Evolutionary conservation across 805 yeast species (phyloP).

Genomic region (Candida takata): DNA sequence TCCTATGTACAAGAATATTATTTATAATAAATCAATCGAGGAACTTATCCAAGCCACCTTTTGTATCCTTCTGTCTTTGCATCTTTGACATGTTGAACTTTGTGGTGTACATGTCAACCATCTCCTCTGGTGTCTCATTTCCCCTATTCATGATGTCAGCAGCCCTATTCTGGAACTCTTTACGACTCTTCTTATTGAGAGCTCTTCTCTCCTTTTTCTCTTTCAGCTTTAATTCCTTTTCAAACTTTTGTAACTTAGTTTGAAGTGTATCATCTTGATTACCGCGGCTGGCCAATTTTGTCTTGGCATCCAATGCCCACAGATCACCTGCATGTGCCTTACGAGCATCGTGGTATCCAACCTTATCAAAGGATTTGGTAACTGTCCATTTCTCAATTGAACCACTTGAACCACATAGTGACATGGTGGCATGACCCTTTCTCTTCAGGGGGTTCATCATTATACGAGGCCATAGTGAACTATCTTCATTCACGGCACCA

Average conservation of each 20-base stretch:
- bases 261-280: conserved; percentile 25
- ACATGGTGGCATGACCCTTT: conserved; percentile 75
- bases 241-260: conserved; percentile 30
- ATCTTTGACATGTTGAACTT: conserved; percentile 21
- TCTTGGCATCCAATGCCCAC: conserved; percentile 73
- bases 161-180: conserved; percentile 10
- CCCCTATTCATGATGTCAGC: conserved; percentile 11
- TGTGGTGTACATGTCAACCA: conserved; percentile 19
- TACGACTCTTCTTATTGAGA: conserved; percentile 12
- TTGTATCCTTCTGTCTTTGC: conserved; percentile 22
- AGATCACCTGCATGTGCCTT: conserved; percentile 79
- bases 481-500: conserved; percentile 17
- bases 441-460: conserved; percentile 65
- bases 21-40: neutral
- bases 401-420: conserved; percentile 75
- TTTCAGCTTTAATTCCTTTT: conserved; percentile 21
- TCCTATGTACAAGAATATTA: neutral
- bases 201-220: conserved; percentile 12
- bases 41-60: conserved; percentile 9
- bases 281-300: conserved; percentile 32
- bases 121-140: conserved; percentile 16
- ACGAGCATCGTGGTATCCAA: conserved; percentile 82
- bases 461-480: conserved; percentile 61
- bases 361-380: conserved; percentile 68
- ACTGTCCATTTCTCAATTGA: conserved; percentile 81